Evolutionary conservation across 2,329 filamentous ascomycete species (phyloP).

Genomic region (Passalora sequoiae): DNA sequence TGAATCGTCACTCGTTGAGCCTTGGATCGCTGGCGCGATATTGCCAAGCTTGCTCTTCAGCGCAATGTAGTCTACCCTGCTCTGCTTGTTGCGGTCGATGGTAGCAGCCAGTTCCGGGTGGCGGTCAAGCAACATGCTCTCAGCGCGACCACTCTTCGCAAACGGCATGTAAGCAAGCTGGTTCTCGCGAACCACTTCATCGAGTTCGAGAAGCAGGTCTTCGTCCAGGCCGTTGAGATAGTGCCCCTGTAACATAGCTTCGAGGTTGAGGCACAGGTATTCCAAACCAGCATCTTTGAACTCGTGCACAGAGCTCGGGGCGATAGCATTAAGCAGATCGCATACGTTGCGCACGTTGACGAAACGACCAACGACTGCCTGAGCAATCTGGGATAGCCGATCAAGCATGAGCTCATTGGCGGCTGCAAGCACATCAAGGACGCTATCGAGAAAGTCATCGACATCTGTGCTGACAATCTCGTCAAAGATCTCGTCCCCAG

Average conservation of each 20-base stretch:
- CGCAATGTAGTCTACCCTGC: slow-evolving; percentile 70
- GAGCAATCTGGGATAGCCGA: slow-evolving; percentile 81
- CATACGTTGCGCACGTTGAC: slow-evolving; percentile 83
- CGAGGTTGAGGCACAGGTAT: slow-evolving; percentile 86
- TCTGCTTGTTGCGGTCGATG: slow-evolving; percentile 62
- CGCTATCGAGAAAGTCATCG: slow-evolving; percentile 81
- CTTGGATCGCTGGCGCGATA: slow-evolving; percentile 58
- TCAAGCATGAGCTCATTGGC: slow-evolving; percentile 96
- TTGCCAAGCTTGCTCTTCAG: slow-evolving; percentile 61
- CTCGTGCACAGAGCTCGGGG: slow-evolving; percentile 72
- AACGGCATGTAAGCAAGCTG: slow-evolving; percentile 74
- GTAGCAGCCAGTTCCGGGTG: slow-evolving; percentile 60
- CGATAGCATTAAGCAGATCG: slow-evolving; percentile 76
- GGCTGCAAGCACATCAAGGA: slow-evolving; percentile 82
- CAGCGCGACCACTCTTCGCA: slow-evolving; percentile 67
- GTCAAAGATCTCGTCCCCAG: slow-evolving; percentile 75
- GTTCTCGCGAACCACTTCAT: slow-evolving; percentile 73
- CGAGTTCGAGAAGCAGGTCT: slow-evolving; percentile 74
- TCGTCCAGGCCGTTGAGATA: slow-evolving; percentile 80
- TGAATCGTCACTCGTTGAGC: slow-evolving; percentile 59
- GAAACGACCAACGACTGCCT: slow-evolving; percentile 74
- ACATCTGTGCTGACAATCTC: slow-evolving; percentile 64
- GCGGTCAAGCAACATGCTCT: slow-evolving; percentile 59
- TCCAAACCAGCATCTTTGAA: slow-evolving; percentile 87
- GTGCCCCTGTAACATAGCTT: slow-evolving; percentile 83